These are phyloP conservation scores for Dissoconium aciculare DNA, from an alignment of 2,329 filamentous ascomycete species.

Conservation along the genomic window DNA sequence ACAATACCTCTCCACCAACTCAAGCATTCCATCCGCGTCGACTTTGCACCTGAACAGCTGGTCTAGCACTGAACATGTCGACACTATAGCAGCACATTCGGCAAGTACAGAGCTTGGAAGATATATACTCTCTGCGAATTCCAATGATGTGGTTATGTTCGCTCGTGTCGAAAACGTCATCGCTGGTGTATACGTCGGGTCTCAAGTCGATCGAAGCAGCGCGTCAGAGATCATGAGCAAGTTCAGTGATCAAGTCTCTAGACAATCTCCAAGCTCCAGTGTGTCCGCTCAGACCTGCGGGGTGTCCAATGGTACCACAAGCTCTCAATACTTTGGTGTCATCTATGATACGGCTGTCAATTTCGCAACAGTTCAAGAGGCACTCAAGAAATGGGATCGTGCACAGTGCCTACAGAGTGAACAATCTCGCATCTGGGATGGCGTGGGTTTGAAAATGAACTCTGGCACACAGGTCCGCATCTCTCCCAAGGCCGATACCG, in stretches of 20 bases:
- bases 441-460: neutral
- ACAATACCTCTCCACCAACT: no score
- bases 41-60: neutral
- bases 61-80: no score
- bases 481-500: constrained; percentile 1
- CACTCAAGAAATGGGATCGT: constrained; percentile 4
- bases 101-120: no score
- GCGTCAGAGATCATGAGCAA: constrained; percentile 1
- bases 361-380: constrained; percentile 4
- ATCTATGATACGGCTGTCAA: neutral
- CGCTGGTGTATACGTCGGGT: constrained; percentile 3
- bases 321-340: constrained; percentile 6
- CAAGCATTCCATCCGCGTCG: constrained; percentile 1
- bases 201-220: constrained; percentile 4
- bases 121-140: no score
- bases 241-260: constrained; percentile 3
- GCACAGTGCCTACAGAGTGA: constrained; percentile 4
- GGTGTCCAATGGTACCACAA: constrained; percentile 3
- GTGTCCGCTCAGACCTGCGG: constrained; percentile 5
- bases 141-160: constrained; percentile 2
- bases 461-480: constrained; percentile 4
- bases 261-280: neutral
- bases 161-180: constrained; percentile 1
- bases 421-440: constrained; percentile 1
- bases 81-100: no score